Evolutionary conservation across 805 yeast genomes (phyloP), one percentile per base, ranked within the genome.

Genomic region (Candida saitoana): DNA sequence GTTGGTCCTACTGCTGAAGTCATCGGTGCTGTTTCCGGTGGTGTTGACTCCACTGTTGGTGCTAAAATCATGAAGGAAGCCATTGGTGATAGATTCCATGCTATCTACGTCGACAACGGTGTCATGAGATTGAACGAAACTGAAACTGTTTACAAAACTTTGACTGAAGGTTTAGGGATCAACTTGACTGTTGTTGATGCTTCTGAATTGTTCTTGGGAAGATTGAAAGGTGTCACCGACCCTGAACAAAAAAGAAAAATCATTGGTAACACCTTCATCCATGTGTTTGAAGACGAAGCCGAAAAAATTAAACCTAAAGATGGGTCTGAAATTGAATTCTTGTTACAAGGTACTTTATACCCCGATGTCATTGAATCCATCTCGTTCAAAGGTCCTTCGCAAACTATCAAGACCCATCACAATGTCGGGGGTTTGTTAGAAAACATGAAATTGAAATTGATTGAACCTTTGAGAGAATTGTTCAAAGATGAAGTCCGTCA

Each of bases 191-290:
- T 93, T 52, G 84, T 93, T 48, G 98, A 93, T 60, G 99, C 99
- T 31, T 65, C 89, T 44, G 96, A 89, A 42, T 85, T 85, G 71
- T 93, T 93, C 69, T 76, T 93, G 62, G 77, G 71, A 55, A 82
- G 87, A 61, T 80, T 93, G 57, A 81, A 84, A 71, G 98, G 97
- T 53, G 87, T 93, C 54, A 87, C 96, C 48, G 99, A 93, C 65
- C 99, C 99, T 43, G 99, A 93, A 75, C 87, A 87, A 82, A 93
- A 93, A 82, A 84, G 99, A 73, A 93, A 93, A 75, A 87, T 93
- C 69, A 93, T 93, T 62, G 99, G 99, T 65, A 86, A 93, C 77
- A 93, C 97, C 45, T 93, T 93, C 59, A 93, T 93, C 59, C 93
- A 88, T 59, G 96, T 93, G 39, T 93, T 93, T 58, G 99, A 93